phyloP scores from a whole-genome alignment of 1,284 basidiomycete genomes.

The Neonothopanus nambi region DNA sequence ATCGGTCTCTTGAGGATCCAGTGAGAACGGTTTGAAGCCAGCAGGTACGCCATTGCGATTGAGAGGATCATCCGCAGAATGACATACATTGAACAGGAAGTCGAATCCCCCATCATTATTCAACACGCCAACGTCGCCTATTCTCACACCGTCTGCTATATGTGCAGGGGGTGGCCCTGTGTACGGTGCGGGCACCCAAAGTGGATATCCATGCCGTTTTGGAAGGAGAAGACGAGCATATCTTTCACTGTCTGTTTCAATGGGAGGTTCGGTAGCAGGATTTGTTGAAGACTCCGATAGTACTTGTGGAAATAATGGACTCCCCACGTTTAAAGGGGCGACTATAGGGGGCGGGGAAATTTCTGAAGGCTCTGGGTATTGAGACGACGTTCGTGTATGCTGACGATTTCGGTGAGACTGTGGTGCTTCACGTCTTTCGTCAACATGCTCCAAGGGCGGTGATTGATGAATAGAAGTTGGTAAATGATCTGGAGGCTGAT shows the following conservation, averaged over 20 bases:
- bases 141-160: conserved; percentile 15
- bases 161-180: conserved; percentile 10
- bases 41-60: conserved; percentile 13
- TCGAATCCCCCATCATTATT: conserved; percentile 19
- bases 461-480: too few relatives aligned
- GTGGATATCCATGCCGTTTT: conserved; percentile 16
- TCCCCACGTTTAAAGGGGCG: too few relatives aligned
- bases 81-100: conserved; percentile 26
- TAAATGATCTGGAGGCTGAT: too few relatives aligned
- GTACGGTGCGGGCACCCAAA: conserved; percentile 19
- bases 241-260: conserved; percentile 1
- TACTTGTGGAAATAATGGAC: too few relatives aligned
- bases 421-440: too few relatives aligned
- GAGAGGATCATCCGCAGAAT: conserved; percentile 16
- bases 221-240: conserved; percentile 1
- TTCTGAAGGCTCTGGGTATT: too few relatives aligned
- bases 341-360: too few relatives aligned
- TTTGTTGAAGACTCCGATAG: too few relatives aligned
- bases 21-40: neutral
- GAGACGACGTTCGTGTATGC: too few relatives aligned
- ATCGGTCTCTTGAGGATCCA: neutral
- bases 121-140: conserved; percentile 26
- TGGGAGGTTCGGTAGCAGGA: too few relatives aligned
- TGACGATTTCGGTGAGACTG: too few relatives aligned
- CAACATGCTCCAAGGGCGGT: too few relatives aligned